These are phyloP conservation scores for Verticillium dahliae DNA, from an alignment of 2,329 filamentous ascomycete species.

Conservation along the genomic window DNA sequence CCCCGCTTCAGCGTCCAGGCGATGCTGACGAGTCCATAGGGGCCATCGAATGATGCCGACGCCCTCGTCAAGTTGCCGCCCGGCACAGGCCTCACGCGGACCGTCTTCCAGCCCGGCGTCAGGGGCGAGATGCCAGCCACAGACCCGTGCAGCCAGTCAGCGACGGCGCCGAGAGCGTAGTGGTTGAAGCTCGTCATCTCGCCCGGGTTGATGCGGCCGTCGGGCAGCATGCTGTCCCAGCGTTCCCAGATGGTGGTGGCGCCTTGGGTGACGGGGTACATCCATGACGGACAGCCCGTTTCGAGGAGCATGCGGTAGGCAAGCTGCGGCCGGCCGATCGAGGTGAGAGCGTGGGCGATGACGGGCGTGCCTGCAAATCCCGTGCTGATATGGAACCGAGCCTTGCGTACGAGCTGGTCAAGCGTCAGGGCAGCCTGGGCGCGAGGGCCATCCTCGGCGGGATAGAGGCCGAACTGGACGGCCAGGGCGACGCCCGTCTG, in stretches of 20 bases:
- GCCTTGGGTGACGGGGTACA: constrained; percentile 25
- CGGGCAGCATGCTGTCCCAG: constrained; percentile 30
- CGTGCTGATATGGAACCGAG: constrained; percentile 6
- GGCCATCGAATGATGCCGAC: constrained; percentile 4
- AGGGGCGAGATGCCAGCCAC: constrained; percentile 15
- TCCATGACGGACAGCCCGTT: constrained; percentile 27
- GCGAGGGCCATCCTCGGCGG: background rate
- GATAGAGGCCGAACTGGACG: constrained; percentile 7
- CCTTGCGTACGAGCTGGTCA: constrained; percentile 4
- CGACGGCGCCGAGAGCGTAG: constrained; percentile 31
- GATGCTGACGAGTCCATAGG: constrained; percentile 3
- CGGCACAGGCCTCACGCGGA: constrained; percentile 6
- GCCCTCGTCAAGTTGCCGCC: constrained; percentile 8
- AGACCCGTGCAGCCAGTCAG: constrained; percentile 26
- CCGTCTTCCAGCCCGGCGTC: constrained; percentile 15
- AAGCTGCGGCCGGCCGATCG: constrained; percentile 7
- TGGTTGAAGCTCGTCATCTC: constrained; percentile 35
- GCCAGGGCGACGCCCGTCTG: constrained; percentile 6
- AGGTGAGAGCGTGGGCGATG: constrained; percentile 7
- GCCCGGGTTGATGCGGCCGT: constrained; percentile 29
- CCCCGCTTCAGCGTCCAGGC: constrained; percentile 1
- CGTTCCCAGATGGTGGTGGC: constrained; percentile 35
- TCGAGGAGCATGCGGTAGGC: constrained; percentile 31
- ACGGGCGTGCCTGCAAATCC: constrained; percentile 6
- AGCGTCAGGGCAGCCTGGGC: constrained; percentile 3